Base-by-base conservation (phyloP, 768 basidiomycete species). In the Pleurotus tuber-regium region DNA sequence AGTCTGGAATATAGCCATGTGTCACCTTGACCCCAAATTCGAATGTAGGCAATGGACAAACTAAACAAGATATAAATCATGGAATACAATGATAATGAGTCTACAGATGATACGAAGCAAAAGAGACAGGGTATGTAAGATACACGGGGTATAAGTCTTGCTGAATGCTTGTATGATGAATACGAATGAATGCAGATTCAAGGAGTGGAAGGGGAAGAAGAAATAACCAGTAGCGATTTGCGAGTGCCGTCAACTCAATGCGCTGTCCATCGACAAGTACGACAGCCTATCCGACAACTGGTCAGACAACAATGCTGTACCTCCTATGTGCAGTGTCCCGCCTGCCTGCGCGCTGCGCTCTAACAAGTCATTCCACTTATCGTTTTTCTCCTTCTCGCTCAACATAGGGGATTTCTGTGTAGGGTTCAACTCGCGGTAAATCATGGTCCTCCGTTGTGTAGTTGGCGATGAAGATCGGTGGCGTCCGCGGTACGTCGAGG, bases 311-410 rank as follows among this genome's bases (percentile, higher is more conserved):
- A 80, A 65, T 16, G 57, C 61, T 16, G 68, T 71, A 6, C 72
- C 70, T 28, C 70, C 77, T 4, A 89, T 61, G 57, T 82, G 85
- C 50, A 90, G 61, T 47, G 89, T 91, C 38, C 89, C 89, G 1
- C 89, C 89, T 1, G 89, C 89, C 44, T 67, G 66, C 35, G 75
- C 84, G 59, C 87, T 89, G 57, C 77, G 73, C 61, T 79, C 76
- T 54, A 89, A 65, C 50, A 90, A 59, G 54, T 83, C 83, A 50
- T 86, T 77, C 87, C 87, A 90, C 59, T 78, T 79, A 10, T 76
- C 79, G 5, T 77, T 75, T 70, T 91, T 91, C 68, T 91, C 86
- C 59, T 78, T 67, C 62, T 88, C 85, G 21, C 80, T 80, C 62
- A 84, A 64, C 36, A 66, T 72, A 19, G 65, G 64, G 48, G 66